Conservation (phyloP, 1,284 basidiomycete species). For the Ustilago vetiveriae region DNA sequence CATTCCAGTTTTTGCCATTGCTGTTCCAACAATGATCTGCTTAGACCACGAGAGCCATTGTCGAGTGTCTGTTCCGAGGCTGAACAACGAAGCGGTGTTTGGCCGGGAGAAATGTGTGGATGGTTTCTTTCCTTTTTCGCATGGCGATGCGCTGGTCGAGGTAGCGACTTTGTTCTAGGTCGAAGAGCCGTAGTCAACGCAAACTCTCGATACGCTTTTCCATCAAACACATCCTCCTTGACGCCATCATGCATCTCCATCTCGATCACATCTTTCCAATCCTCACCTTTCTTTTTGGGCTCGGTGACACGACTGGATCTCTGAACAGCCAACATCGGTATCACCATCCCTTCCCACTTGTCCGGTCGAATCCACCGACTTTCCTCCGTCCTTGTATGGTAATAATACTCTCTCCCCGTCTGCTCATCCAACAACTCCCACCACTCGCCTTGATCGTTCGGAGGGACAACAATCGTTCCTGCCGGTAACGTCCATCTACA, state of each 20-base stretch:
- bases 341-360: conserved; percentile 77
- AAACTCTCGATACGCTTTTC: neutral
- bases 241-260: too few relatives aligned
- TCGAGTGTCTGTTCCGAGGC: too few relatives aligned
- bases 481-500: conserved; percentile 90
- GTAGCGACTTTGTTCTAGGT: conserved; percentile 6
- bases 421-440: conserved; percentile 88
- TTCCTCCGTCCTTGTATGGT: conserved; percentile 85
- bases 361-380: conserved; percentile 88
- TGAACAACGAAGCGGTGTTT: too few relatives aligned
- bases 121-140: neutral
- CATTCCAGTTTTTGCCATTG: too few relatives aligned
- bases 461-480: conserved; percentile 88
- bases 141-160: neutral
- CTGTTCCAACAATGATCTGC: too few relatives aligned
- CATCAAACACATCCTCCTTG: neutral
- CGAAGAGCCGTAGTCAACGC: neutral
- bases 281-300: neutral
- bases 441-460: conserved; percentile 87
- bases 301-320: conserved; percentile 53
- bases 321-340: conserved; percentile 87
- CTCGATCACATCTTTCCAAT: neutral
- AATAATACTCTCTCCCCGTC: conserved; percentile 85
- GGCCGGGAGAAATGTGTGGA: too few relatives aligned
- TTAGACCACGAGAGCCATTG: too few relatives aligned